Percentiles rank a stretch among this genome's conserved stretches.
Conservation (phyloP, 2,329 filamentous ascomycete species). For the Aureobasidium namibiae region DNA sequence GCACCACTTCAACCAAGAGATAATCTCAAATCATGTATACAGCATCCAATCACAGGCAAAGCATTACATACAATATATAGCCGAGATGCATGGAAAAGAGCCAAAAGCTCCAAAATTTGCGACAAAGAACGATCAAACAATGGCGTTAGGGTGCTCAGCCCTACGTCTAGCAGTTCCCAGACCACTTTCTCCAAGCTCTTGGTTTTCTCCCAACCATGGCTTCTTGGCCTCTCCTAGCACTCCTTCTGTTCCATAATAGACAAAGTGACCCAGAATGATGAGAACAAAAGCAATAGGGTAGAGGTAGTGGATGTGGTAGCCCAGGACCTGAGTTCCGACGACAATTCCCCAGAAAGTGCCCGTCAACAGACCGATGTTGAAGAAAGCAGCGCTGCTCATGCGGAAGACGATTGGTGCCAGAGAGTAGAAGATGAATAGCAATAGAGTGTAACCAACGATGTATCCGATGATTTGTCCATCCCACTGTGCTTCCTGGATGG, state of each 20-base stretch:
- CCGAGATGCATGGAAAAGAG: background rate
- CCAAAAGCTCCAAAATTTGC: background rate
- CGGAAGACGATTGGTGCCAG: conserved; percentile 81
- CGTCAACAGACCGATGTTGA: conserved; percentile 90
- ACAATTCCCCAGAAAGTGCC: conserved; percentile 96
- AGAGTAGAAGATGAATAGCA: conserved; percentile 77
- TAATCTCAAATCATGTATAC: background rate
- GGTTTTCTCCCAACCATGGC: conserved; percentile 85
- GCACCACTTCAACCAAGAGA: background rate
- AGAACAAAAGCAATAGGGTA: conserved; percentile 94
- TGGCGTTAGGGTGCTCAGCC: conserved; percentile 22
- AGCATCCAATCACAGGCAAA: background rate
- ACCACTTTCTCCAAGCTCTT: conserved; percentile 72
- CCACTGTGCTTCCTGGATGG: conserved; percentile 49
- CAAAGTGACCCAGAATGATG: conserved; percentile 75
- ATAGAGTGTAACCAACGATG: conserved; percentile 80
- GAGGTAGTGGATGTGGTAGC: conserved; percentile 71
- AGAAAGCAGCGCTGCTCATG: conserved; percentile 85
- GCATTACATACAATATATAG: background rate
- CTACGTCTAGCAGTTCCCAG: conserved; percentile 76
- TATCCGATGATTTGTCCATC: conserved; percentile 60
- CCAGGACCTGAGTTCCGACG: conserved; percentile 82
- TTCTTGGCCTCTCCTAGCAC: conserved; percentile 83
- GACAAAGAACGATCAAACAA: background rate
- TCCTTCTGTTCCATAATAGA: conserved; percentile 80